Base-by-base conservation (phyloP, 371 early-diverging fungal genomes). In the Rhizomucor miehei region DNA sequence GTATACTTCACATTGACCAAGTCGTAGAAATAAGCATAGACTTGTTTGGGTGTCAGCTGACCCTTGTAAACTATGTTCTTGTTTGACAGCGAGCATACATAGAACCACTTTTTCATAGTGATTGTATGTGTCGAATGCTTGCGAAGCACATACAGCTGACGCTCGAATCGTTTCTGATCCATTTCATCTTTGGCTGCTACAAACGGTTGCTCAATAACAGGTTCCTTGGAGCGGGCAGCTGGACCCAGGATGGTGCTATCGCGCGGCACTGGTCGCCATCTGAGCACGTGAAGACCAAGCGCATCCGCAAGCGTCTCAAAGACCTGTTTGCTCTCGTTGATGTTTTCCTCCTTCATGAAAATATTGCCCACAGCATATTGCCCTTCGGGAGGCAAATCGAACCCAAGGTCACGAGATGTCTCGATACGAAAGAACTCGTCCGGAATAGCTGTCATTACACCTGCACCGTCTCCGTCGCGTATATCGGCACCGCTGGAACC, bases 11-110 rank as follows among this genome's bases (percentile, higher is more conserved):
- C 78, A 66, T 95, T 90, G 54, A 78, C 79, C 40, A 98, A 75
- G 76, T 98, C 98, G 52, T 83, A 72, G 66, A 89, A 98, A 76
- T 94, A 98, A 44, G 80, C 72, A 65, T 90, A 94, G 3, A 98
- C 94, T 65, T 98, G 95, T n/a, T 82, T 84, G 11, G 98, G 96
- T 8, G 93, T 85, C 36, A 96, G 84, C 66, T 91, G 90, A 34
- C 97, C 98, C 82, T 98, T 98, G 81, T 97, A 98, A 46, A 93
- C 86, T 55, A 98, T 93, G 70, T 90, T 93, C 63, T 89, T 85
- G 68, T 83, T 88, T 9, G 92, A 91, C 29, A 98, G 82, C 25
- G 97, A 96, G 77, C 96, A 97, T 38, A 95, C 86, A 67, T 95
- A 98, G 77, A 95, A 95, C 93, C 94, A 93, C 62, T 89, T 89